phyloP scores from a whole-genome alignment of 176 grass and related monocot genomes.

The Musa beccarii region DNA sequence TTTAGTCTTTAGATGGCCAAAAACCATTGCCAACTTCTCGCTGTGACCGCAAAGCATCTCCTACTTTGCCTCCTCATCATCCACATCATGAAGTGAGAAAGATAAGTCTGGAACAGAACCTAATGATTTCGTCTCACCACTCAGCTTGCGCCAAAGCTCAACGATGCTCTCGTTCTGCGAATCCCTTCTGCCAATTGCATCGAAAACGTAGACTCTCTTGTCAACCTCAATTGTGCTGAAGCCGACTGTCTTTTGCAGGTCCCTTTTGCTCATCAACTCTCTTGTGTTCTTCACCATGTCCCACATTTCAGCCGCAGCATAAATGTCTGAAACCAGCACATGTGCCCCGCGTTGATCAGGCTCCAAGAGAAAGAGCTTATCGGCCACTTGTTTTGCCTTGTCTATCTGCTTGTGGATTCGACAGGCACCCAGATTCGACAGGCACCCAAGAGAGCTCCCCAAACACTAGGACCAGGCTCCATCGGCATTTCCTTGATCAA shows the following conservation, averaged over 20 bases:
- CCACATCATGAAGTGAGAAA: slow-evolving; percentile 3
- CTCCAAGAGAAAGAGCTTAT: slow-evolving; percentile 17
- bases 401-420: slow-evolving; percentile 19
- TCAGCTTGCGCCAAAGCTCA: not conserved
- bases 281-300: slow-evolving; percentile 25
- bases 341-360: slow-evolving; percentile 7
- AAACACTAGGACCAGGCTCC: slow-evolving; percentile 14
- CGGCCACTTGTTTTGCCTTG: slow-evolving; percentile 6
- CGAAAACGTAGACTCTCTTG: slow-evolving; percentile 5
- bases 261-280: slow-evolving; percentile 10
- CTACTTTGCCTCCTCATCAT: slow-evolving; percentile 11
- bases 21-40: slow-evolving; percentile 15
- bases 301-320: slow-evolving; percentile 25
- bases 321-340: slow-evolving; percentile 19
- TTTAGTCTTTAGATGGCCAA: slow-evolving; percentile 3
- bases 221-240: slow-evolving; percentile 22
- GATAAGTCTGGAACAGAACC: slow-evolving; percentile 4
- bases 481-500: slow-evolving; percentile 14
- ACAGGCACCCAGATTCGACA: slow-evolving; percentile 21
- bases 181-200: not conserved
- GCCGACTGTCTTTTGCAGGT: slow-evolving; percentile 9
- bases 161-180: not conserved
- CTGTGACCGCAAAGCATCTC: slow-evolving; percentile 9
- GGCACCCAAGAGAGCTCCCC: slow-evolving; percentile 18
- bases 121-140: slow-evolving; percentile 9